phyloP scores from a whole-genome alignment of 2,329 filamentous ascomycete genomes.

The Xylaria sp. region DNA sequence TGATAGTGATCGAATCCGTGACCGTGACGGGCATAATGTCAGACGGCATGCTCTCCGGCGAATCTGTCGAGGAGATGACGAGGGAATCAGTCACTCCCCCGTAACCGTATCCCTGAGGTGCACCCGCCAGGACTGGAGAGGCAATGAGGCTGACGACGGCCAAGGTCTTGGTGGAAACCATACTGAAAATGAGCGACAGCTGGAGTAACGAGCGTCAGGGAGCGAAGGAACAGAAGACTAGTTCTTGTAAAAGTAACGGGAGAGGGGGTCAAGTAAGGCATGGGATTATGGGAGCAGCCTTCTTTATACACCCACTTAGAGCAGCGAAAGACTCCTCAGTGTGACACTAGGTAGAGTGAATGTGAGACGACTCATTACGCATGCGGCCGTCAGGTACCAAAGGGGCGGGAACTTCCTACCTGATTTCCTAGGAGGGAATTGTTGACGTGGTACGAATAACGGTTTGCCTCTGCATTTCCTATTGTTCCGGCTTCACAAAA shows the following conservation, averaged over 20 bases:
- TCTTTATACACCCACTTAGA: slow-evolving; percentile 22
- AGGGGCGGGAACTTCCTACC: slow-evolving; percentile 1
- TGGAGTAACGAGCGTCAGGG: slow-evolving; percentile 20
- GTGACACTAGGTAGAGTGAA: slow-evolving; percentile 14
- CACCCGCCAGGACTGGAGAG: slow-evolving; percentile 20
- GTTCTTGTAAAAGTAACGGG: background rate
- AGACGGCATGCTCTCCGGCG: slow-evolving; percentile 3
- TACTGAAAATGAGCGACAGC: slow-evolving; percentile 30
- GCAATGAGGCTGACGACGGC: slow-evolving; percentile 18
- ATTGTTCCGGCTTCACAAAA: slow-evolving; percentile 16
- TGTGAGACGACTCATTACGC: slow-evolving; percentile 17
- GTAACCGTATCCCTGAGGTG: slow-evolving; percentile 32
- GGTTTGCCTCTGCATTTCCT: slow-evolving; percentile 30
- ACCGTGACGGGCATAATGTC: slow-evolving; percentile 20
- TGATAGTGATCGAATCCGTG: slow-evolving; percentile 34
- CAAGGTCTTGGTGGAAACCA: slow-evolving; percentile 20
- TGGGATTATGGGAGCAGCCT: background rate
- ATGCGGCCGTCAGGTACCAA: slow-evolving; percentile 7
- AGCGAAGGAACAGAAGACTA: background rate
- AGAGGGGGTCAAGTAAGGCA: slow-evolving; percentile 3
- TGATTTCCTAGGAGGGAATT: background rate
- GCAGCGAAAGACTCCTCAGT: background rate
- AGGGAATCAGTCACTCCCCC: slow-evolving; percentile 27
- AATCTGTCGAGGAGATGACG: slow-evolving; percentile 9
- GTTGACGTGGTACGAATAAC: slow-evolving; percentile 35